Evolutionary conservation across 2,329 filamentous ascomycete species (phyloP).

Genomic region (Cryphonectria naterciae): DNA sequence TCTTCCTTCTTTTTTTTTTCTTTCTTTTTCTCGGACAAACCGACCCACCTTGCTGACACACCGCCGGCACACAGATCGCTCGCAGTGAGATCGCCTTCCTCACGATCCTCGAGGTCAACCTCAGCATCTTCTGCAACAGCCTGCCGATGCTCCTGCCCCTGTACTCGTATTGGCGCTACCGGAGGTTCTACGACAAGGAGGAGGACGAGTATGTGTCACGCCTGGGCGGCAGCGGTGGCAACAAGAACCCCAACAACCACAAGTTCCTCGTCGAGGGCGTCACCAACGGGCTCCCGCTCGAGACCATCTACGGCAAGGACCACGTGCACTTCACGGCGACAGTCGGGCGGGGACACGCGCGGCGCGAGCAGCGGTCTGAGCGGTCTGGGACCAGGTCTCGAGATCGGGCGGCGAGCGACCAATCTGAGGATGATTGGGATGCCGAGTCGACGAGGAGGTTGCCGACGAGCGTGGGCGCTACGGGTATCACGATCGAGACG

Average conservation of each 20-base stretch:
- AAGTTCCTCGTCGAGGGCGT: slow-evolving; percentile 22
- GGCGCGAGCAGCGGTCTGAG: not conserved
- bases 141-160: slow-evolving; percentile 27
- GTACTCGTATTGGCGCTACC: slow-evolving; percentile 25
- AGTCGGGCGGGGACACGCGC: slow-evolving; percentile 16
- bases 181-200: slow-evolving; percentile 13
- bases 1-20: too few species aligned
- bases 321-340: slow-evolving; percentile 23
- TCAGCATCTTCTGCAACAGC: slow-evolving; percentile 25
- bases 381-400: not conserved
- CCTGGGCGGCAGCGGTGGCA: slow-evolving; percentile 8
- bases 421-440: slow-evolving; percentile 21
- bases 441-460: slow-evolving; percentile 23
- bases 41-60: not conserved
- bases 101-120: slow-evolving; percentile 19
- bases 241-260: not conserved
- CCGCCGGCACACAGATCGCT: not conserved
- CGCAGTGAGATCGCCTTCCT: slow-evolving; percentile 6
- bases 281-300: slow-evolving; percentile 23
- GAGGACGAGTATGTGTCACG: slow-evolving; percentile 28
- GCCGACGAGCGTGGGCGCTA: slow-evolving; percentile 19
- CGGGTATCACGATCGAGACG: slow-evolving; percentile 24
- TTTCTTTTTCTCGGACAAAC: too few species aligned
- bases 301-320: slow-evolving; percentile 26
- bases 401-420: not conserved